Evolutionary conservation across 169 alveolate species (phyloP), one percentile per base, ranked within the genome.

Genomic region (Plasmodium vinckei): DNA sequence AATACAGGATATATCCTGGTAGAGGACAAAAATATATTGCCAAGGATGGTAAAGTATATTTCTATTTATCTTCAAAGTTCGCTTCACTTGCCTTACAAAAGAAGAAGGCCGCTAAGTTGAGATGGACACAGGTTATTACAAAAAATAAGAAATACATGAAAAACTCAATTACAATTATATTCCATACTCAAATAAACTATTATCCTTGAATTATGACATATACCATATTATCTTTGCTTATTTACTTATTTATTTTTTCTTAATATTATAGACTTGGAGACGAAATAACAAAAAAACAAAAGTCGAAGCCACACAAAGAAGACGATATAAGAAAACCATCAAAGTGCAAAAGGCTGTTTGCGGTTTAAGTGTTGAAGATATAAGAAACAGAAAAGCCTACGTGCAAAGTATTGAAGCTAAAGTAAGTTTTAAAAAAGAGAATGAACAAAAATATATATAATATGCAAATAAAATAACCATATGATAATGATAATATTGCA

Each of bases 1-100:
- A 98, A 92, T 97, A 96, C 96, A 97, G 99, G 95, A 97, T 98
- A 82, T 98, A 97, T 93, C 99, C 99, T 27, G 99, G 99, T 49
- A 95, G 99, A 75, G 99, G 99, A 25, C 96, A 95, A 88, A 96
- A 97, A 93, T 97, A 96, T 89, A 98, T 96, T 69, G 98, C 99
- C 59, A 96, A 97, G 88, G 99, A 98, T 93, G 99, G 99, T 44
- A 97, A 97, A 95, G 98, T 97, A 23, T 94, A 95, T 87, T 94
- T 95, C 72, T 96, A 94, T 93, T 57, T 95, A 84, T 94, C 93
- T 92, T 94, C 97, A 75, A 98, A 98, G 96, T 95, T 97, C 56
- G 97, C 97, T 64, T 94, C 98, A 51, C 96, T 98, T 63, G 95
- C 94, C 95, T 95, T 95, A 72, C 98, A 97, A 95, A 97, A 95